Evolutionary conservation across 345 rosid species (phyloP).

Genomic region (Conringia planisiliqua): DNA sequence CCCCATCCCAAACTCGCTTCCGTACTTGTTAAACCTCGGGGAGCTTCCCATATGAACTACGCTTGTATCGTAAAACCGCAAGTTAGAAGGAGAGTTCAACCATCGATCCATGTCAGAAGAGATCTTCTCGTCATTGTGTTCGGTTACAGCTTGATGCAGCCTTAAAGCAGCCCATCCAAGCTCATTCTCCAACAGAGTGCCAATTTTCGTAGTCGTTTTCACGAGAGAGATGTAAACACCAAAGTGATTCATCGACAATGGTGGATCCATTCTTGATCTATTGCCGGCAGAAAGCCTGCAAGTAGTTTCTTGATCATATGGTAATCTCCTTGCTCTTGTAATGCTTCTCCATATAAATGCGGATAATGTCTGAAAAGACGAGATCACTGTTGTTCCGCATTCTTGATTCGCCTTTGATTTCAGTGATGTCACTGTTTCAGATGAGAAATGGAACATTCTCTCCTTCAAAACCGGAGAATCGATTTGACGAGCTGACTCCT

Average conservation of each 20-base stretch:
- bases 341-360: slow-evolving; percentile 60
- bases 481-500: slow-evolving; percentile 30
- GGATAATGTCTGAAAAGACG: slow-evolving; percentile 61
- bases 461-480: slow-evolving; percentile 46
- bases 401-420: slow-evolving; percentile 61
- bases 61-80: neutral
- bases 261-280: slow-evolving; percentile 55
- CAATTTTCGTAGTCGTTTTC: slow-evolving; percentile 24
- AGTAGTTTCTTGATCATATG: slow-evolving; percentile 34
- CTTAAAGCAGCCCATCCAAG: slow-evolving; percentile 72
- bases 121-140: slow-evolving; percentile 34
- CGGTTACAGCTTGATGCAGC: slow-evolving; percentile 46
- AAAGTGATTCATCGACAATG: slow-evolving; percentile 44
- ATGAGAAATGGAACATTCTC: slow-evolving; percentile 63
- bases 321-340: slow-evolving; percentile 42
- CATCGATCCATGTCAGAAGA: neutral
- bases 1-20: slow-evolving; percentile 66
- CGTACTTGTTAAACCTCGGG: slow-evolving; percentile 69
- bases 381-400: slow-evolving; percentile 44
- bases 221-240: slow-evolving; percentile 48
- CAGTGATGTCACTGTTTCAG: slow-evolving; percentile 43
- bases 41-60: slow-evolving; percentile 71
- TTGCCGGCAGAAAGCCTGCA: slow-evolving; percentile 46
- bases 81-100: neutral
- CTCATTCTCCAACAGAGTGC: slow-evolving; percentile 42